phyloP scores from a whole-genome alignment of 768 basidiomycete species.

The Clitopilus passeckerianus region DNA sequence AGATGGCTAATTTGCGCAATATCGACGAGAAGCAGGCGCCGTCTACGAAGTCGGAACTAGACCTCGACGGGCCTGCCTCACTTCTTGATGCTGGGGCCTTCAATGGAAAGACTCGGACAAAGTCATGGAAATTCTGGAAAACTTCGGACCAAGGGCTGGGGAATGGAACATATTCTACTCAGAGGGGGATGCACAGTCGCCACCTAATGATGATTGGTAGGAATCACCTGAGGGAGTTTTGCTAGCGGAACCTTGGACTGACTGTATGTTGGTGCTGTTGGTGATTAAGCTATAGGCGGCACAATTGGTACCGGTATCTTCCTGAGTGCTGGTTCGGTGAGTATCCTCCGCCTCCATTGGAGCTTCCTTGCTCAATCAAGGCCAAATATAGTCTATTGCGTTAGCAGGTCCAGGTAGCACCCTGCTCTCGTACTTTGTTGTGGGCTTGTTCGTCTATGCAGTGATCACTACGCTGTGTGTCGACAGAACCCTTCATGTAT shows the following conservation, averaged over 20 bases:
- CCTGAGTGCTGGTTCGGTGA: conserved; percentile 50
- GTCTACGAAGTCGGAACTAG: neutral
- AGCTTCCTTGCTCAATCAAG: neutral
- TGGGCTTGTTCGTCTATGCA: conserved; percentile 54
- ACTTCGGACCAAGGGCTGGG: neutral
- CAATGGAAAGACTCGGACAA: neutral
- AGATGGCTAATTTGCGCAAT: neutral
- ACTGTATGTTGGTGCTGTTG: neutral
- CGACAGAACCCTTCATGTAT: neutral
- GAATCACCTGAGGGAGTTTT: neutral
- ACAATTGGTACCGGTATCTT: conserved; percentile 62
- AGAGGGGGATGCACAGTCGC: conserved; percentile 23
- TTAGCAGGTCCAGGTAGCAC: conserved; percentile 58
- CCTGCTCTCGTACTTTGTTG: conserved; percentile 54
- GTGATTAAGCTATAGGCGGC: conserved; percentile 44
- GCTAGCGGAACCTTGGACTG: neutral
- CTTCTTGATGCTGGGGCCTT: neutral
- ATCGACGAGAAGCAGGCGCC: neutral
- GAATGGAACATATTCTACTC: conserved; percentile 12
- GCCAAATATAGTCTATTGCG: conserved; percentile 37
- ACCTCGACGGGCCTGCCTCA: neutral
- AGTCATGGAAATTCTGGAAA: neutral
- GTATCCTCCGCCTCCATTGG: conserved; percentile 7
- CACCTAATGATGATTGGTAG: conserved; percentile 28
- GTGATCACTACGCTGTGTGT: conserved; percentile 56